Percentiles rank a stretch among this genome's conserved stretches.
Evolutionary conservation across 495 filamentous ascomycete species (phyloP).

Genomic region (Pyrenula massariospora): DNA sequence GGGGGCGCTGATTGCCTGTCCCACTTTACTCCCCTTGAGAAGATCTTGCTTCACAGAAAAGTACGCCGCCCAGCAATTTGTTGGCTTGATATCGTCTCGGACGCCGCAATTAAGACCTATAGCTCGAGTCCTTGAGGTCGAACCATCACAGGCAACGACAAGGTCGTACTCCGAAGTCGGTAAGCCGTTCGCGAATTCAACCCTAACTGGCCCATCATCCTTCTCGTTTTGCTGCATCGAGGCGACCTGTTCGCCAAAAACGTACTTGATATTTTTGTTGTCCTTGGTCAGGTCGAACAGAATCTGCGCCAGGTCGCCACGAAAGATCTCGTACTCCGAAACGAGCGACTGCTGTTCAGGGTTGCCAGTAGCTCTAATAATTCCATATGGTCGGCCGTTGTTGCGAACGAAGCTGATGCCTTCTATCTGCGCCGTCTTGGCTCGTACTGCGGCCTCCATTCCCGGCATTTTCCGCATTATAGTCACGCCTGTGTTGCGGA

Average conservation of each 20-base stretch:
- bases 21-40: constrained; percentile 21
- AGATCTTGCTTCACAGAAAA: constrained; percentile 26
- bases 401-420: constrained; percentile 30
- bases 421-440: constrained; percentile 22
- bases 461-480: constrained; percentile 39
- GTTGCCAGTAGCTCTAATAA: constrained; percentile 27
- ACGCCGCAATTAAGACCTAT: constrained; percentile 27
- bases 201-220: constrained; percentile 17
- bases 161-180: constrained; percentile 30
- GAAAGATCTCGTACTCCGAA: constrained; percentile 45
- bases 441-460: constrained; percentile 30
- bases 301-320: constrained; percentile 37
- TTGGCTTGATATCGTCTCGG: constrained; percentile 21
- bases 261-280: constrained; percentile 24
- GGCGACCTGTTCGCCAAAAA: constrained; percentile 29
- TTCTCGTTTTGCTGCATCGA: constrained; percentile 14
- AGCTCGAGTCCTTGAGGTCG: constrained; percentile 33
- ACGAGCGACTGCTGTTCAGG: constrained; percentile 29
- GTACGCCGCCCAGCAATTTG: constrained; percentile 28
- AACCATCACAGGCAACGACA: constrained; percentile 36
- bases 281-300: constrained; percentile 31
- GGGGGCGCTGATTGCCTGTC: constrained; percentile 18
- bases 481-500: constrained; percentile 32
- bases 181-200: constrained; percentile 23
- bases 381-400: constrained; percentile 22